Conservation (phyloP, 768 basidiomycete genomes). For the Russula griseocarnosa region DNA sequence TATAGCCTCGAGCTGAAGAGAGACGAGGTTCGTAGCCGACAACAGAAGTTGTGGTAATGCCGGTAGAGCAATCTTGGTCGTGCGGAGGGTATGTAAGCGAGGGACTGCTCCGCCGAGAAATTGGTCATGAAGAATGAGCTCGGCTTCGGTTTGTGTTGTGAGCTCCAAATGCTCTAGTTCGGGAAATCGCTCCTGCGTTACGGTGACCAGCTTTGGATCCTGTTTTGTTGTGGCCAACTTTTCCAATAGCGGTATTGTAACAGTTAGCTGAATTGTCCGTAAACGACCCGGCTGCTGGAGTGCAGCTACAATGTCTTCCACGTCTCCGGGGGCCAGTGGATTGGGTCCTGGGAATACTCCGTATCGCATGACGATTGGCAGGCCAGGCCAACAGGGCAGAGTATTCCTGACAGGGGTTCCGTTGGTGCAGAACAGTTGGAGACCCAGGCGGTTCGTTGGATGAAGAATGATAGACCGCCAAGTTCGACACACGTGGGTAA, state of each 20-base stretch:
- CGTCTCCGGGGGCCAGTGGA: neutral
- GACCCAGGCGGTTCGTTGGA: neutral
- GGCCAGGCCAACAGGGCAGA: conserved; percentile 5
- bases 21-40: neutral
- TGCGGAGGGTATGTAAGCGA: neutral
- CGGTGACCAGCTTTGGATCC: neutral
- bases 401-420: conserved; percentile 3
- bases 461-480: conserved; percentile 2
- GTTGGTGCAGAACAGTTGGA: conserved; percentile 8
- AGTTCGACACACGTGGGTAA: conserved; percentile 3
- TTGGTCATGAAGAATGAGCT: neutral
- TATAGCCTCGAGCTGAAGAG: conserved; percentile 8
- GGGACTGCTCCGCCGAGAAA: neutral
- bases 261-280: neutral
- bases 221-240: neutral
- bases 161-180: conserved; percentile 2
- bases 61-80: neutral
- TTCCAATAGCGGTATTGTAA: conserved; percentile 2
- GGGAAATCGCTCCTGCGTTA: neutral
- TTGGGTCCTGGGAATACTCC: neutral
- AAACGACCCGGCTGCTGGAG: conserved; percentile 5
- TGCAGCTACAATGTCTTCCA: conserved; percentile 1
- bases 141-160: neutral
- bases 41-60: conserved; percentile 1
- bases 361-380: conserved; percentile 17